Conservation (phyloP, 176 grass and related monocot species). For the Cocos nucifera region DNA sequence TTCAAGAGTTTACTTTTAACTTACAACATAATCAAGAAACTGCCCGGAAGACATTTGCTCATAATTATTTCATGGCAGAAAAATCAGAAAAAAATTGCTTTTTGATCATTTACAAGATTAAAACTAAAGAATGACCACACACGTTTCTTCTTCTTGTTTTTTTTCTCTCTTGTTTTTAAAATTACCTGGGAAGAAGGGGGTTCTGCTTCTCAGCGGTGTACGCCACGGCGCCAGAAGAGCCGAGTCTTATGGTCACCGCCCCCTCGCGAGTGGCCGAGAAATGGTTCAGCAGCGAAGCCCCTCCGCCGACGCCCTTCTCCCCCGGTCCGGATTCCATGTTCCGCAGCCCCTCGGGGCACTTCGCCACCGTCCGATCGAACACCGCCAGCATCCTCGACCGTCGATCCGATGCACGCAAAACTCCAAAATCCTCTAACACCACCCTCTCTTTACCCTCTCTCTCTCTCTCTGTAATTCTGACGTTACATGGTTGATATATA, state of each 20-base stretch:
- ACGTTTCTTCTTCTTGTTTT: no score
- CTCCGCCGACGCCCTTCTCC: constrained; percentile 11
- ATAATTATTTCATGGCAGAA: background rate
- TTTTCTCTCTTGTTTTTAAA: no score
- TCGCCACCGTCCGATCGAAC: constrained; percentile 54
- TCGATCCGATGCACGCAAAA: background rate
- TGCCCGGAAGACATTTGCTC: no score
- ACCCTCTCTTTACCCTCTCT: background rate
- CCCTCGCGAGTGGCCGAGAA: constrained; percentile 37
- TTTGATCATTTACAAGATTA: background rate
- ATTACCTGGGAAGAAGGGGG: constrained; percentile 61
- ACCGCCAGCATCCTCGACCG: constrained; percentile 46
- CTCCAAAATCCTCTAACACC: background rate
- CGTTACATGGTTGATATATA: no score
- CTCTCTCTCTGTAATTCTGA: no score
- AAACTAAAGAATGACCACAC: background rate
- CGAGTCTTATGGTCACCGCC: constrained; percentile 45
- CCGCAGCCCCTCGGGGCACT: constrained; percentile 53
- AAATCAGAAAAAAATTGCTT: background rate
- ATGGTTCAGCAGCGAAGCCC: constrained; percentile 13
- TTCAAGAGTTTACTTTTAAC: no score
- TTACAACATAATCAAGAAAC: no score
- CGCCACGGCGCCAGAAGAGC: constrained; percentile 11
- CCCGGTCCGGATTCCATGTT: constrained; percentile 7
- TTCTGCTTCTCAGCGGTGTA: constrained; percentile 52